A percentile compares a stretch with the other conserved stretches of the same genome.
Conservation (phyloP, 2,329 filamentous ascomycete genomes). For the Arthrobotrys pseudoclavata region DNA sequence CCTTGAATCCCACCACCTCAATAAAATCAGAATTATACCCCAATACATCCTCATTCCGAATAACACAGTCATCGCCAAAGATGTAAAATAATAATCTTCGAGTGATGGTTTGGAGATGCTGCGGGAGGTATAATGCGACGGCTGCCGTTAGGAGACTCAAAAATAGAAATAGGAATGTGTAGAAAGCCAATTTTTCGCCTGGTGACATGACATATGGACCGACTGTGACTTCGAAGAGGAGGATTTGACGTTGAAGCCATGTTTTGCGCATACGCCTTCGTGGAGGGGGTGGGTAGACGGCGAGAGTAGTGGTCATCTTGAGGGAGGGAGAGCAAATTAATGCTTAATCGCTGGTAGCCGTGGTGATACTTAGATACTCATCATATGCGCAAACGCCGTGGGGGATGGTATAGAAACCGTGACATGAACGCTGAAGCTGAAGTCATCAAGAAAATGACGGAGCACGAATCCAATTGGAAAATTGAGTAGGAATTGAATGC, state of each 20-base stretch:
- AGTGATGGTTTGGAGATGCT: constrained; percentile 14
- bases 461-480: too few species aligned
- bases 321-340: neutral
- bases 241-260: constrained; percentile 61
- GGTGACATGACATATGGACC: constrained; percentile 68
- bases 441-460: neutral
- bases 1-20: neutral
- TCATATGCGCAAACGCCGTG: neutral
- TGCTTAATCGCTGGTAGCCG: too few species aligned
- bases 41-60: constrained; percentile 10
- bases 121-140: constrained; percentile 31
- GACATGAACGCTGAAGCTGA: neutral
- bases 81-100: constrained; percentile 35
- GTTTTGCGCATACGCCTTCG: constrained; percentile 16
- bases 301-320: constrained; percentile 3
- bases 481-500: neutral
- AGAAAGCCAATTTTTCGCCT: constrained; percentile 67
- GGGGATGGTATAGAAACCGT: neutral
- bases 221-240: constrained; percentile 69
- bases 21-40: constrained; percentile 15
- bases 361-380: neutral
- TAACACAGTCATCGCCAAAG: constrained; percentile 25
- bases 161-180: constrained; percentile 38
- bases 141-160: constrained; percentile 17
- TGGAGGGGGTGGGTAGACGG: neutral